A percentile compares a stretch with the other conserved stretches of the same genome.
These are phyloP conservation scores for Citrus cavaleriei DNA, from an alignment of 345 rosid genomes.

Conservation along the genomic window DNA sequence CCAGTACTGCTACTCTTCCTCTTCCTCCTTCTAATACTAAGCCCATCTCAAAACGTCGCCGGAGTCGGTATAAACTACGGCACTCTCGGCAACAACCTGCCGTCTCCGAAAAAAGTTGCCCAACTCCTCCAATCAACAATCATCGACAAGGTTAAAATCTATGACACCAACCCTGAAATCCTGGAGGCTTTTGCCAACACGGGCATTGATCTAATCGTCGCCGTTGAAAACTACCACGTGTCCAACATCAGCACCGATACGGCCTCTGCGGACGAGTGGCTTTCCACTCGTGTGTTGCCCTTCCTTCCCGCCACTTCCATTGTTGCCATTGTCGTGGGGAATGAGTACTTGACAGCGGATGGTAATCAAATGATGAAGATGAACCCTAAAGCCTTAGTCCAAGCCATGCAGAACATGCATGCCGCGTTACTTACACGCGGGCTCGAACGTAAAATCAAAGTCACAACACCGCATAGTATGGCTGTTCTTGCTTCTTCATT, in stretches of 20 bases:
- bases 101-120: constrained; percentile 57
- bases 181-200: constrained; percentile 64
- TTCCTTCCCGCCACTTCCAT: constrained; percentile 60
- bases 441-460: constrained; percentile 61
- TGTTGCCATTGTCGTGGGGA: constrained; percentile 50
- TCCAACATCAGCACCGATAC: constrained; percentile 39
- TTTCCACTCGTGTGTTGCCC: constrained; percentile 44
- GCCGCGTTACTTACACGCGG: constrained; percentile 41
- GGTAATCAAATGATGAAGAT: background rate
- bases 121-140: constrained; percentile 65
- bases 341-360: constrained; percentile 51
- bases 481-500: constrained; percentile 55
- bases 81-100: constrained; percentile 65
- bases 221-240: constrained; percentile 52
- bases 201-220: constrained; percentile 56
- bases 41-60: background rate
- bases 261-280: constrained; percentile 53
- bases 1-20: constrained; percentile 9
- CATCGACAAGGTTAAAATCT: constrained; percentile 62
- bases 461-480: constrained; percentile 65
- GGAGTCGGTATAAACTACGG: constrained; percentile 65
- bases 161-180: constrained; percentile 62
- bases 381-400: constrained; percentile 38
- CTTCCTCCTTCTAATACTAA: background rate
- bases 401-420: constrained; percentile 59